phyloP scores from a whole-genome alignment of 495 filamentous ascomycete genomes.

The Tetracladium setigerum region DNA sequence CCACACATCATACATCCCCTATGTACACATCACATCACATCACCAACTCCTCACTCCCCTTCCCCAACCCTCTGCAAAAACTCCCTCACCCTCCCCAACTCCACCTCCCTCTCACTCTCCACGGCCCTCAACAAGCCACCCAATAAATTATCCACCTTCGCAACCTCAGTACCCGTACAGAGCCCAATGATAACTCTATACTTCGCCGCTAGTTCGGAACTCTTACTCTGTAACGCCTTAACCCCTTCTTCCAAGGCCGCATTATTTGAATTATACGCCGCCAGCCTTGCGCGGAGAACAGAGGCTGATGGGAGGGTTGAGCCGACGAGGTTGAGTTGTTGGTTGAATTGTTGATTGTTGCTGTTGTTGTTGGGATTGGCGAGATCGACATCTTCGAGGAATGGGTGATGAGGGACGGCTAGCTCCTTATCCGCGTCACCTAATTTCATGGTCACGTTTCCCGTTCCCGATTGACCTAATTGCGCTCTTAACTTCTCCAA shows the following conservation, averaged over 20 bases:
- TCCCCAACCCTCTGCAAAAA: conserved; percentile 67
- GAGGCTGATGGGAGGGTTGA: conserved; percentile 12
- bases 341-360: neutral
- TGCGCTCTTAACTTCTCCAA: conserved; percentile 28
- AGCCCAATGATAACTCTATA: conserved; percentile 63
- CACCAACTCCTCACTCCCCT: conserved; percentile 22
- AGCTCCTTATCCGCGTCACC: conserved; percentile 37
- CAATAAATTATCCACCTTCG: conserved; percentile 55
- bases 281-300: conserved; percentile 24
- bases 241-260: conserved; percentile 33
- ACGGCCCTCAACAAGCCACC: conserved; percentile 58
- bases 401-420: conserved; percentile 32
- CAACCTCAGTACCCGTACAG: conserved; percentile 58
- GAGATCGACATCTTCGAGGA: conserved; percentile 22
- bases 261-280: conserved; percentile 43
- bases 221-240: conserved; percentile 46
- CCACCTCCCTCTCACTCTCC: conserved; percentile 63
- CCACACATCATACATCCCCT: too few species aligned
- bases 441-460: conserved; percentile 33
- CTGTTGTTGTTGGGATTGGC: conserved; percentile 14
- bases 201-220: conserved; percentile 58
- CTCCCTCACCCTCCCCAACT: conserved; percentile 60
- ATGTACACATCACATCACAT: too few species aligned
- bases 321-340: conserved; percentile 15
- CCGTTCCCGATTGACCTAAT: conserved; percentile 23